Evolutionary conservation across 345 rosid genomes (phyloP).

Genomic region (Lepidium sativum): DNA sequence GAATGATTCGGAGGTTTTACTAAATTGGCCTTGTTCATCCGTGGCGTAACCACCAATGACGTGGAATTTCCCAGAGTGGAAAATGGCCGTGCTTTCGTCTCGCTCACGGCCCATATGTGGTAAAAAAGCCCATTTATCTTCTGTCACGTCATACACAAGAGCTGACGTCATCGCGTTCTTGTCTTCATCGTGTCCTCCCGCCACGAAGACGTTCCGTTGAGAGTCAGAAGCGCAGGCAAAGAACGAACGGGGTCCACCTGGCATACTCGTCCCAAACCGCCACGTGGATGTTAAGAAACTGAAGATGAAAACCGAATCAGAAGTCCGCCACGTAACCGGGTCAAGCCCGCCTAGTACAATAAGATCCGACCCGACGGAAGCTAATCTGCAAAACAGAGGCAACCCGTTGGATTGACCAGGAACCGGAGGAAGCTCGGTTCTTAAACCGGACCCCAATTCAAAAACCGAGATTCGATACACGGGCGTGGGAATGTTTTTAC

Average conservation of each 20-base stretch:
- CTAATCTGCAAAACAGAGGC: slow-evolving; percentile 65
- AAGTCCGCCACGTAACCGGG: slow-evolving; percentile 49
- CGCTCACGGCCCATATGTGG: slow-evolving; percentile 69
- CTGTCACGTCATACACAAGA: slow-evolving; percentile 46
- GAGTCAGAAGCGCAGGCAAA: slow-evolving; percentile 65
- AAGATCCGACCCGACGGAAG: slow-evolving; percentile 49
- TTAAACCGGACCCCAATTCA: slow-evolving; percentile 43
- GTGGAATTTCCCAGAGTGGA: slow-evolving; percentile 50
- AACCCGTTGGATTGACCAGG: slow-evolving; percentile 36
- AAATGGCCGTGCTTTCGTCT: slow-evolving; percentile 67
- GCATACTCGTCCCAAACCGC: slow-evolving; percentile 62
- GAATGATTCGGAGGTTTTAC: slow-evolving; percentile 39
- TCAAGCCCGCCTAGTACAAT: slow-evolving; percentile 72
- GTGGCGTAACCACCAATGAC: slow-evolving; percentile 78
- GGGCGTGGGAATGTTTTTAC: slow-evolving; percentile 29
- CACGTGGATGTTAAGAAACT: slow-evolving; percentile 45
- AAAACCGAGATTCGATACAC: slow-evolving; percentile 37
- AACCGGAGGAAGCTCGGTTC: slow-evolving; percentile 50
- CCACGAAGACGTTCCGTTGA: slow-evolving; percentile 48
- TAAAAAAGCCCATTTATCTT: slow-evolving; percentile 40
- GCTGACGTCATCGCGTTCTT: slow-evolving; percentile 68
- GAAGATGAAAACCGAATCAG: slow-evolving; percentile 41
- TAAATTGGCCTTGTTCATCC: slow-evolving; percentile 60
- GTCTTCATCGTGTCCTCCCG: slow-evolving; percentile 70
- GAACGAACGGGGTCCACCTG: slow-evolving; percentile 49